phyloP scores from a whole-genome alignment of 2,329 filamentous ascomycete species.

The Corynespora cassiicola region DNA sequence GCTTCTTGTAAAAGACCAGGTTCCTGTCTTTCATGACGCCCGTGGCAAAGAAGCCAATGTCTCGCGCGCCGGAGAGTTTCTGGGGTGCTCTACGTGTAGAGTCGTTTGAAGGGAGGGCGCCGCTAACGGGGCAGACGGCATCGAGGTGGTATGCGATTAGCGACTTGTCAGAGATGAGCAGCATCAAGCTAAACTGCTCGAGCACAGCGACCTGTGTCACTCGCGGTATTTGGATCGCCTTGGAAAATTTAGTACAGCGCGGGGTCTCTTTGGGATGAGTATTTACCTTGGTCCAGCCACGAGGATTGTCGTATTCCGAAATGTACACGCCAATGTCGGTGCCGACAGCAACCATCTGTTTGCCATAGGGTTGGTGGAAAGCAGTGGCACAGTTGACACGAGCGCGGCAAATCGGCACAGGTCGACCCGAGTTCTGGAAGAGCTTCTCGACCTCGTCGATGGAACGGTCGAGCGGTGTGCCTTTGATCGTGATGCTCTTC shows the following conservation, averaged over 20 bases:
- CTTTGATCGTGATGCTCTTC: slow-evolving; percentile 79
- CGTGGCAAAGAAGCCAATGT: slow-evolving; percentile 95
- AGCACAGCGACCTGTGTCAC: slow-evolving; percentile 94
- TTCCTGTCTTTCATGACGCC: slow-evolving; percentile 97
- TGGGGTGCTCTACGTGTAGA: slow-evolving; percentile 86
- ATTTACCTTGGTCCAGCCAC: slow-evolving; percentile 87
- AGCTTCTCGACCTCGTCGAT: slow-evolving; percentile 85
- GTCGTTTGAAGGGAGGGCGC: slow-evolving; percentile 68
- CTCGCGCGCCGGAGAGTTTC: slow-evolving; percentile 82
- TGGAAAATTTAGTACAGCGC: slow-evolving; percentile 32
- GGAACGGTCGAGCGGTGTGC: slow-evolving; percentile 89
- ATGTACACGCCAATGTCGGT: slow-evolving; percentile 95
- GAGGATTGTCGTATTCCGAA: slow-evolving; percentile 84
- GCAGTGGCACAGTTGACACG: slow-evolving; percentile 92
- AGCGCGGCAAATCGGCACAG: slow-evolving; percentile 80
- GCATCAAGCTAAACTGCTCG: slow-evolving; percentile 92
- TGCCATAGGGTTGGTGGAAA: slow-evolving; percentile 81
- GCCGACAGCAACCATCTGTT: slow-evolving; percentile 88
- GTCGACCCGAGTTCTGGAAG: slow-evolving; percentile 70
- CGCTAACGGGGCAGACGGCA: slow-evolving; percentile 68
- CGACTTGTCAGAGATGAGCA: slow-evolving; percentile 89
- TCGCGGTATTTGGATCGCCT: slow-evolving; percentile 77
- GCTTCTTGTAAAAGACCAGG: slow-evolving; percentile 95
- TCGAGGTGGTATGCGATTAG: slow-evolving; percentile 95
- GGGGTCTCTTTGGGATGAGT: slow-evolving; percentile 4